Percentiles rank a stretch among this genome's conserved stretches.
Evolutionary conservation across 208 protist species (phyloP).

Genomic region (Novymonas esmeraldas): DNA sequence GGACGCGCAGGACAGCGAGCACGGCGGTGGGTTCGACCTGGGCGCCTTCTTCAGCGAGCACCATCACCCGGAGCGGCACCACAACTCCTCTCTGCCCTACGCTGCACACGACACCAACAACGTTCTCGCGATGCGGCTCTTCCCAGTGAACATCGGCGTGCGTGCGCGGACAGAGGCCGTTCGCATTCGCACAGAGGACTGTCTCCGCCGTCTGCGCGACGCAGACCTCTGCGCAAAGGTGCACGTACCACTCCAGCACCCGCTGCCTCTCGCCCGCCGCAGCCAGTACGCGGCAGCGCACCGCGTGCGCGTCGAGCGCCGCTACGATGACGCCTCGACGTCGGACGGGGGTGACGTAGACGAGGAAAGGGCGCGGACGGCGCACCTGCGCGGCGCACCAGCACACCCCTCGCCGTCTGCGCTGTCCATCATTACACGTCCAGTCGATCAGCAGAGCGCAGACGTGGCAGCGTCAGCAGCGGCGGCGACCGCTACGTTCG

Average conservation of each 20-base stretch:
- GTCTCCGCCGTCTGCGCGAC: constrained; percentile 50
- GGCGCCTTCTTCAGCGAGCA: constrained; percentile 36
- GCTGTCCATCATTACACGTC: constrained; percentile 79
- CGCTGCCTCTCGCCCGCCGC: constrained; percentile 37
- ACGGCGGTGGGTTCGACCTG: constrained; percentile 40
- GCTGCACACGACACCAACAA: constrained; percentile 56
- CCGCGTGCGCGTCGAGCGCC: not conserved
- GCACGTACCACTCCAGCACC: constrained; percentile 48
- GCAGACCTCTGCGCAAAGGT: constrained; percentile 45
- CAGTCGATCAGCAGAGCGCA: constrained; percentile 22
- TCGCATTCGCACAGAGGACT: constrained; percentile 68
- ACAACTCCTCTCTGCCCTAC: constrained; percentile 69
- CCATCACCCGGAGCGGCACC: constrained; percentile 57
- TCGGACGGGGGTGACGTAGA: not conserved
- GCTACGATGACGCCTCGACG: not conserved
- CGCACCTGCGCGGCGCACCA: constrained; percentile 46
- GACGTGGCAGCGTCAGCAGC: not conserved
- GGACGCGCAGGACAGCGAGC: constrained; percentile 4
- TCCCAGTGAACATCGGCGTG: constrained; percentile 67
- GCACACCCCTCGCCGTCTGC: constrained; percentile 60
- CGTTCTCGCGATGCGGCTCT: constrained; percentile 62
- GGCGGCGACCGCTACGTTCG: not conserved
- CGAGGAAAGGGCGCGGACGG: constrained; percentile 3
- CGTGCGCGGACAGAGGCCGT: constrained; percentile 49
- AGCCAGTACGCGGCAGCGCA: constrained; percentile 12